Evolutionary conservation across 768 basidiomycete species (phyloP), one percentile per base, ranked within the genome.

Genomic region (Trametes cinnabarina): DNA sequence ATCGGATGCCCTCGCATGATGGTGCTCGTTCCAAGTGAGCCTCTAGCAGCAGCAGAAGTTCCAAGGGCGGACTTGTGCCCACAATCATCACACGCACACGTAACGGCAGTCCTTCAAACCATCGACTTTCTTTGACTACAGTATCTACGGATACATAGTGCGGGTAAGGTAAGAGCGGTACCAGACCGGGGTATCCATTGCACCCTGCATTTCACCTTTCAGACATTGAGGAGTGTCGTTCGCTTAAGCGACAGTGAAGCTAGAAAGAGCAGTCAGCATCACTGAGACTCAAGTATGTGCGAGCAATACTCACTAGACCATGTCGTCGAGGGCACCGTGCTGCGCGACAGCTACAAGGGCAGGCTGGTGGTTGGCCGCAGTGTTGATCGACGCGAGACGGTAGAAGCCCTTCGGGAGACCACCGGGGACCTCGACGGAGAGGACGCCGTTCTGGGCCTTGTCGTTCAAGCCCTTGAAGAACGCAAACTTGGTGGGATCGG

Each of bases 381-480:
- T 57, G 65, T 78, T 78, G 69, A 83, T 81, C 10, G 72, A 69
- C 34, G 74, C 64, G 15, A 77, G 39, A 34, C 74, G 66, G 70
- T 83, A 83, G 32, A 59, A 46, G 22, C 81, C 81, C 2, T 69
- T 73, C 11, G 73, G 69, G 35, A 83, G 72, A 52, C 82, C 82
- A 35, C 66, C 72, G 3, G 70, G 62, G 48, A 83, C 79, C 1
- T 55, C 55, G 3, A 73, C 73, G 19, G 72, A 64, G 9, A 82
- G 61, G 20, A 67, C 47, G 4, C 85, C 86, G 57, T 67, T 72
- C 22, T 68, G 70, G n/a, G 81, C 77, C 0, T 74, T 73, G 11
- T 56, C 63, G 69, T 76, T 81, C 59, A 76, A 72, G 63, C 74
- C 86, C 79, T 84, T 83, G 82, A 88, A 87, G 75, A 87, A 87